These are phyloP conservation scores for Calocybe gangraenosa DNA, from an alignment of 768 basidiomycete species.

Conservation along the genomic window DNA sequence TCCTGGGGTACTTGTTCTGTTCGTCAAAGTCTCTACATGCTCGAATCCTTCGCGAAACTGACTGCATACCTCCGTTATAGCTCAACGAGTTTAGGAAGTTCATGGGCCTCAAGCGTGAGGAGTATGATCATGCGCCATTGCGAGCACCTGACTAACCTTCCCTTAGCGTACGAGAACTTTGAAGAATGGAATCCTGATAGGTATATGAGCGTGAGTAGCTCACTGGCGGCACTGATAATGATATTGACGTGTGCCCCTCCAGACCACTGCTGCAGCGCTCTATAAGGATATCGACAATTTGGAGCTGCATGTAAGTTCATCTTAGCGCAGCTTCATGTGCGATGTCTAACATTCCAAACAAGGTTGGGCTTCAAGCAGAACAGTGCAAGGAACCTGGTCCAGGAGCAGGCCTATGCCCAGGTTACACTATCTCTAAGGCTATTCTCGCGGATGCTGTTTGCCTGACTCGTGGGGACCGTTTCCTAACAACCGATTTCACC, in stretches of 20 bases:
- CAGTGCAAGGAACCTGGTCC: constrained; percentile 58
- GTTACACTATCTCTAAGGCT: constrained; percentile 81
- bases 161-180: constrained; percentile 58
- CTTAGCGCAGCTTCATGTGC: background rate
- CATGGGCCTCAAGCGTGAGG: constrained; percentile 63
- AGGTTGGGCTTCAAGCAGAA: constrained; percentile 72
- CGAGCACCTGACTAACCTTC: constrained; percentile 10
- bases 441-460: constrained; percentile 78
- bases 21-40: constrained; percentile 18
- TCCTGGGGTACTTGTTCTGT: constrained; percentile 73
- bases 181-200: constrained; percentile 69
- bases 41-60: background rate
- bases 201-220: constrained; percentile 44
- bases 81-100: constrained; percentile 73
- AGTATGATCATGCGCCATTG: background rate
- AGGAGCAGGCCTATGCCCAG: constrained; percentile 77
- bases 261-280: constrained; percentile 61
- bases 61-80: constrained; percentile 21
- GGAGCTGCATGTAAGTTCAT: constrained; percentile 61
- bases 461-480: constrained; percentile 75
- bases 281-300: constrained; percentile 75
- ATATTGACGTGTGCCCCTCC: constrained; percentile 1
- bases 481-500: constrained; percentile 72
- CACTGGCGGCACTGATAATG: too few species aligned
- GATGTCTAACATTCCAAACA: constrained; percentile 1